Base-by-base conservation (phyloP, 306 rosid species). In the Albizia julibrissin region DNA sequence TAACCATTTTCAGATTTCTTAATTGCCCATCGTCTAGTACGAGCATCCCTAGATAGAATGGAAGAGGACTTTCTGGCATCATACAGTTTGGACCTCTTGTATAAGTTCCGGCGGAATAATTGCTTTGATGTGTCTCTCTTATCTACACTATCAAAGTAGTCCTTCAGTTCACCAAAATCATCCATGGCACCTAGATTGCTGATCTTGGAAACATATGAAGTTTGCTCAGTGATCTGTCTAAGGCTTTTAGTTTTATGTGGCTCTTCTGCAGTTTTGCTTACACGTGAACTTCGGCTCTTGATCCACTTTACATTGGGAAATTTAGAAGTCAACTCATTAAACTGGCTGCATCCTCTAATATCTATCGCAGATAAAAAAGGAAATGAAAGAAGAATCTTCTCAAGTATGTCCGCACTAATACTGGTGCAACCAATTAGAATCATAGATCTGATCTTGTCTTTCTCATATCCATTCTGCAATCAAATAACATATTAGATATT, bases 41-140 rank as follows among this genome's bases (percentile, higher is more conserved):
- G 99, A 58, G 99, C 99, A 90, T 96, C 97, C 89, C 97, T 92
- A n/a, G 99, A 94, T 78, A 96, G 83, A 85, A 96, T 96, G 84
- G 99, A 93, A 71, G 99, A 96, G 82, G 98, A 93, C 90, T 62
- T 91, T 88, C 99, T 88, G 78, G 99, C 98, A 84, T 96, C 99
- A 80, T 92, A 96, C 19, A 96, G 90, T 85, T 96, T 96, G 65
- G 99, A 93, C 22, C 99, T 92, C 87, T 92, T 93, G 89, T 96
- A 96, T 81, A 96, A 86, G 86, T 92, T 96, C 79, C 92, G 88
- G 43, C 92, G 92, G 86, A 96, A 93, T 81, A 87, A 85, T 49
- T 89, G 99, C 83, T 91, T 93, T 29, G 91, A 90, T 0, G 94
- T 75, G 82, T 96, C 99, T 83, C 99, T 92, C 91, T 96, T 96